A percentile compares a stretch with the other conserved stretches of the same genome.
Conservation (phyloP, 306 rosid genomes). For the Acacia crassicarpa region DNA sequence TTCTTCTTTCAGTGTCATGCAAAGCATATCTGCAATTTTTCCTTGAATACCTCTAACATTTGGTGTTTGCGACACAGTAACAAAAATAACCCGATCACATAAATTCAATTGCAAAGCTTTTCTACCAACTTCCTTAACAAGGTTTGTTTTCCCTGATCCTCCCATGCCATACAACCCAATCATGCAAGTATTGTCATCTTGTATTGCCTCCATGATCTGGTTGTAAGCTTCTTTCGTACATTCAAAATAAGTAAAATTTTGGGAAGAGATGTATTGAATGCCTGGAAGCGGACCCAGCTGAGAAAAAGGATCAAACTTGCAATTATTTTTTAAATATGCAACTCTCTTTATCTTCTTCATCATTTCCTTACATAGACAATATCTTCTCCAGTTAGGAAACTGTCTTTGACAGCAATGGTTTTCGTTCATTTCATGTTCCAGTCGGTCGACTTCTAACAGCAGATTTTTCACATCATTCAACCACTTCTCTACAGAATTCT, state of each 20-base stretch:
- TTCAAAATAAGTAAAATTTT: conserved; percentile 13
- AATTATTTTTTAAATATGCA: neutral
- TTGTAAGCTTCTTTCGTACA: conserved; percentile 15
- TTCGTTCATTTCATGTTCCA: neutral
- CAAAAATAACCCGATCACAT: neutral
- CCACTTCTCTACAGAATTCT: conserved; percentile 11
- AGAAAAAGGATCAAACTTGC: conserved; percentile 15
- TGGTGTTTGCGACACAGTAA: conserved; percentile 15
- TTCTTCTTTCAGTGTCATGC: neutral
- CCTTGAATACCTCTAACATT: conserved; percentile 7
- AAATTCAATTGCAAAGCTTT: neutral
- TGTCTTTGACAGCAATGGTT: conserved; percentile 11
- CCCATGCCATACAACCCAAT: conserved; percentile 33
- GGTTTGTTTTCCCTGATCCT: conserved; percentile 27
- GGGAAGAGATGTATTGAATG: neutral
- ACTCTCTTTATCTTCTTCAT: neutral
- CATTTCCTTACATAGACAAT: conserved; percentile 26
- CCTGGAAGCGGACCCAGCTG: conserved; percentile 11
- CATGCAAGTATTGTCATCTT: conserved; percentile 1
- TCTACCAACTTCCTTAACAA: conserved; percentile 21
- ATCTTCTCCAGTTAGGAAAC: conserved; percentile 20
- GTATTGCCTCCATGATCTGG: conserved; percentile 24
- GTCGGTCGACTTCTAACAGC: neutral
- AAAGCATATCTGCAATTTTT: conserved; percentile 26
- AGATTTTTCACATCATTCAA: conserved; percentile 8